These are phyloP conservation scores for Pyrenochaeta sp. DNA, from an alignment of 2,329 filamentous ascomycete genomes.

Conservation along the genomic window DNA sequence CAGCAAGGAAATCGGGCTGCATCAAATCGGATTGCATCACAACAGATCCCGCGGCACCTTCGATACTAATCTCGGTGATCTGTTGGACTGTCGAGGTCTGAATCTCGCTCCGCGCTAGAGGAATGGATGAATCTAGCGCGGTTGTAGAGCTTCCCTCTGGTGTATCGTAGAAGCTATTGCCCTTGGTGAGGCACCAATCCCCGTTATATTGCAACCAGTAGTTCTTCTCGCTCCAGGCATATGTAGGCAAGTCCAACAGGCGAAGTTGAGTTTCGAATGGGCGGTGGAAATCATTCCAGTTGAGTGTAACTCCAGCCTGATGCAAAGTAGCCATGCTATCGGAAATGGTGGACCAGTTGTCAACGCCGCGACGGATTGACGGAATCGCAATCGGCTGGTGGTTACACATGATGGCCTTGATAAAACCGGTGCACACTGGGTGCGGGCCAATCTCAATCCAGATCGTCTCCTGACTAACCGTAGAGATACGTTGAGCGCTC, in stretches of 20 bases:
- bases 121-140: neutral
- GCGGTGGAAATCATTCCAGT: conserved; percentile 70
- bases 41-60: conserved; percentile 1
- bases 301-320: conserved; percentile 60
- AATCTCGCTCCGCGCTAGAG: neutral
- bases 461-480: conserved; percentile 48
- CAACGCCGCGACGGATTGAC: conserved; percentile 8
- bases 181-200: conserved; percentile 35
- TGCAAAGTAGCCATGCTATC: neutral
- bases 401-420: conserved; percentile 12
- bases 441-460: conserved; percentile 60
- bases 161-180: neutral
- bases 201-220: conserved; percentile 49
- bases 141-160: neutral
- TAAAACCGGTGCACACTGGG: conserved; percentile 56
- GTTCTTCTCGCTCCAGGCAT: conserved; percentile 46
- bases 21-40: conserved; percentile 18
- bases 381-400: conserved; percentile 3
- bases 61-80: conserved; percentile 4
- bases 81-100: conserved; percentile 12
- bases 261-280: conserved; percentile 57
- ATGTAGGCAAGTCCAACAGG: conserved; percentile 62
- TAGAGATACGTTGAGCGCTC: conserved; percentile 38
- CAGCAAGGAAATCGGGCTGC: conserved; percentile 15
- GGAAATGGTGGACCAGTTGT: conserved; percentile 27